Evolutionary conservation across 352 stramenopile genomes (phyloP).

Genomic region (Pythium monospermum): DNA sequence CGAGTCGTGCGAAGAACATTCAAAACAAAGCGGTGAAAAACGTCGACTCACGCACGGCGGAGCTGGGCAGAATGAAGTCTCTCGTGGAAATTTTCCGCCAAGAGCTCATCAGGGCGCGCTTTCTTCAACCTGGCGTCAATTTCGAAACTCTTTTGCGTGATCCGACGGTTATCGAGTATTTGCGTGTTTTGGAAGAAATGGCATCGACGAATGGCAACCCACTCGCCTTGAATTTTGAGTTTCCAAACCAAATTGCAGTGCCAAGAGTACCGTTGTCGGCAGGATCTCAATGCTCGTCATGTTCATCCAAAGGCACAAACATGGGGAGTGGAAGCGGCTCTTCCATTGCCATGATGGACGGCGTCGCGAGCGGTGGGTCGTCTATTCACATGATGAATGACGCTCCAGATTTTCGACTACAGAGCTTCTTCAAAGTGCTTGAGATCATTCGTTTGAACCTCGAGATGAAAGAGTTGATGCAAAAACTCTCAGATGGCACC

Average conservation of each 20-base stretch:
- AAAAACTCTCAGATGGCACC: background rate
- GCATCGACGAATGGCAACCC: background rate
- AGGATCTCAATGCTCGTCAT: no score
- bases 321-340: no score
- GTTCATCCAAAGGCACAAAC: no score
- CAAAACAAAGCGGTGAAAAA: slow-evolving; percentile 90
- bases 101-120: slow-evolving; percentile 60
- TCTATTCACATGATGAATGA: background rate
- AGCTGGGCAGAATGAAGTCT: slow-evolving; percentile 62
- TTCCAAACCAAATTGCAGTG: no score
- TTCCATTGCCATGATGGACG: no score
- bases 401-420: background rate
- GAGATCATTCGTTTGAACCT: background rate
- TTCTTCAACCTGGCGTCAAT: slow-evolving; percentile 23
- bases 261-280: no score
- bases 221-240: background rate
- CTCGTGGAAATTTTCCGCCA: slow-evolving; percentile 62
- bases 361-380: no score
- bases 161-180: slow-evolving; percentile 40
- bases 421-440: background rate
- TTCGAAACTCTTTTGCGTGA: slow-evolving; percentile 42
- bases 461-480: background rate
- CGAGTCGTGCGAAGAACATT: slow-evolving; percentile 85
- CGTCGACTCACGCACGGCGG: slow-evolving; percentile 70
- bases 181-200: slow-evolving; percentile 48